Percentiles rank a stretch among this genome's conserved stretches.
Evolutionary conservation across 2,329 filamentous ascomycete genomes (phyloP).

Genomic region (Verticillium albo-atrum): DNA sequence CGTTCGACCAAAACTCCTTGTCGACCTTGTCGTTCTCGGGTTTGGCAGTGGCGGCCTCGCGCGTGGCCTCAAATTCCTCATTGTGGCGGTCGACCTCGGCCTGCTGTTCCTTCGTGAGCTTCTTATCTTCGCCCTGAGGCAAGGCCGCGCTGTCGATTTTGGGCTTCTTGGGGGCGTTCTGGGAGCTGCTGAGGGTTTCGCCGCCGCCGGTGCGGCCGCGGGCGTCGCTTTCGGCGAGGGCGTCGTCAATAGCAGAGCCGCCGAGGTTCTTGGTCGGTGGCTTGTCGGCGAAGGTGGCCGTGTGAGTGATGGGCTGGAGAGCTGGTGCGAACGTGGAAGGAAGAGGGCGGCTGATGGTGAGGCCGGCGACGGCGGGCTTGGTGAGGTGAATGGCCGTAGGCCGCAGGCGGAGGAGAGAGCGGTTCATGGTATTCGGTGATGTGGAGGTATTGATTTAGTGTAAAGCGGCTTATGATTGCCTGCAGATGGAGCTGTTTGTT

Average conservation of each 20-base stretch:
- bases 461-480: too few species aligned
- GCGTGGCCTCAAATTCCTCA: slow-evolving; percentile 48
- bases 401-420: neutral
- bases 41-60: slow-evolving; percentile 35
- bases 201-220: slow-evolving; percentile 36
- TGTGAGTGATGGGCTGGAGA: neutral
- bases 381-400: neutral
- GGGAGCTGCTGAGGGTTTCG: slow-evolving; percentile 22
- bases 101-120: slow-evolving; percentile 46
- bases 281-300: neutral
- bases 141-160: slow-evolving; percentile 47
- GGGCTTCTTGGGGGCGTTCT: slow-evolving; percentile 34
- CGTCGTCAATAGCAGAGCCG: slow-evolving; percentile 12
- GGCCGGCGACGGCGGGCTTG: neutral
- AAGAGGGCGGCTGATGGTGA: neutral
- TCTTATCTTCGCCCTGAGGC: slow-evolving; percentile 24
- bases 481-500: too few species aligned
- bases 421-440: neutral
- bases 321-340: neutral
- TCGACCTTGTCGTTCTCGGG: slow-evolving; percentile 47
- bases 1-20: slow-evolving; percentile 45
- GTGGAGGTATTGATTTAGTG: too few species aligned
- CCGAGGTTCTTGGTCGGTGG: neutral
- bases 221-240: slow-evolving; percentile 20
- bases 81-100: slow-evolving; percentile 57